A percentile compares a stretch with the other conserved stretches of the same genome.
phyloP scores from a whole-genome alignment of 225 moss, liverwort and hornwort species.

The Takakia lepidozioides region DNA sequence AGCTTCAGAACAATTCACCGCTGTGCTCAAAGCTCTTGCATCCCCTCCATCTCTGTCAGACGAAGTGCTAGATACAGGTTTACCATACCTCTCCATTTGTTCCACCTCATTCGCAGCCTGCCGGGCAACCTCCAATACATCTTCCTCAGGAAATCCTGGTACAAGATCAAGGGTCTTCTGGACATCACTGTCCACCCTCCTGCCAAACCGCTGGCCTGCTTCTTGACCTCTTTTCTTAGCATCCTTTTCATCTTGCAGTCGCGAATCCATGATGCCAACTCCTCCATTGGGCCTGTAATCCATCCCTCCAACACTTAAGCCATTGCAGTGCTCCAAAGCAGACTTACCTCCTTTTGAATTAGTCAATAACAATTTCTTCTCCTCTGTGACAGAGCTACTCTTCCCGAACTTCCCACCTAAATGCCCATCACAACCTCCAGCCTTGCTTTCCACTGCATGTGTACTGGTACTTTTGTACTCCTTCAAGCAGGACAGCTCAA shows the following conservation, averaged over 20 bases:
- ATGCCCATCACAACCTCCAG: too few species aligned
- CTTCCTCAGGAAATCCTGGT: conserved; percentile 72
- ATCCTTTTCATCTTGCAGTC: conserved; percentile 37
- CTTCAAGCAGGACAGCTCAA: conserved; percentile 25
- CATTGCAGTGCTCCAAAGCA: conserved; percentile 65
- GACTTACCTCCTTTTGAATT: conserved; percentile 39
- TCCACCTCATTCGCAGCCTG: conserved; percentile 82
- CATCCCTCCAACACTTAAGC: conserved; percentile 36
- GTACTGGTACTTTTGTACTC: conserved; percentile 39
- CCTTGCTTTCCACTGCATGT: conserved; percentile 40
- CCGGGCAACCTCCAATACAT: conserved; percentile 77
- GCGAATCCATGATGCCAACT: conserved; percentile 18
- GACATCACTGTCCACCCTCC: conserved; percentile 47
- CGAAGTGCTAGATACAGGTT: conserved; percentile 47
- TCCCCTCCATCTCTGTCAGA: conserved; percentile 54
- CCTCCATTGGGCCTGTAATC: conserved; percentile 42
- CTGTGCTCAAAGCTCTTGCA: conserved; percentile 27
- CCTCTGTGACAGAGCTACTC: conserved; percentile 49
- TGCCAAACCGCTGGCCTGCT: conserved; percentile 41
- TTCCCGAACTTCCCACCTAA: conserved; percentile 39
- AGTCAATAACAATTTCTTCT: conserved; percentile 36
- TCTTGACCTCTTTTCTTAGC: conserved; percentile 51
- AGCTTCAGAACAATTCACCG: too few species aligned
- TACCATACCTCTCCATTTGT: conserved; percentile 70
- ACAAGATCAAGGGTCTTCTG: conserved; percentile 37